These are phyloP conservation scores for Malus sieversii DNA, from an alignment of 306 rosid species.

Conservation along the genomic window DNA sequence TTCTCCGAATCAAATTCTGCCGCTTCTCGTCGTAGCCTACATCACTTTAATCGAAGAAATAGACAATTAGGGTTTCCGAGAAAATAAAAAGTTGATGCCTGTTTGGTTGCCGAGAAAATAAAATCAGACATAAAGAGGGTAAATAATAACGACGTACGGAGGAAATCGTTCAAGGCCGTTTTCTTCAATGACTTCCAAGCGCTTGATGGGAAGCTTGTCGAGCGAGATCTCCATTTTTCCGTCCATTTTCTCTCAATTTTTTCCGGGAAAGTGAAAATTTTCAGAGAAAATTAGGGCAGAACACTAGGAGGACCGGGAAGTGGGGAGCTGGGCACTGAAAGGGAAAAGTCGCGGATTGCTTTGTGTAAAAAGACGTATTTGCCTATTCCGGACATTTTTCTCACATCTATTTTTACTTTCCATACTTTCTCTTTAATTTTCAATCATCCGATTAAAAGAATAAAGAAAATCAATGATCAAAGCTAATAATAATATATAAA, in stretches of 20 bases:
- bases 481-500: no score
- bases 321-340: not conserved
- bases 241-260: constrained; percentile 35
- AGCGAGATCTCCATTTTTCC: constrained; percentile 49
- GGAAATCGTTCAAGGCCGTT: constrained; percentile 78
- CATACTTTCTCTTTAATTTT: no score
- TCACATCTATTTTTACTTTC: rapidly evolving
- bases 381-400: not conserved
- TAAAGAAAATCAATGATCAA: no score
- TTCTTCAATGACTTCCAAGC: constrained; percentile 81
- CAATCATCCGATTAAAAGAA: rapidly evolving
- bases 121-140: not conserved
- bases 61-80: not conserved
- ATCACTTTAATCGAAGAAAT: constrained; percentile 35
- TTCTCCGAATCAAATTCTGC: constrained; percentile 56
- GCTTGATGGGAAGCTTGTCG: constrained; percentile 86
- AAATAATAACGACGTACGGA: constrained; percentile 25
- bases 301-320: not conserved
- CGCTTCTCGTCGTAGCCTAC: constrained; percentile 80
- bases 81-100: not conserved
- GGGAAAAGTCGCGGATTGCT: not conserved
- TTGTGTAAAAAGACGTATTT: not conserved
- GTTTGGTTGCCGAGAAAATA: not conserved
- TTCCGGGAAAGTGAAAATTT: not conserved
- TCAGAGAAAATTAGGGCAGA: constrained; percentile 16